Percentiles rank a stretch among this genome's conserved stretches.
phyloP scores from a whole-genome alignment of 2,329 filamentous ascomycete species.

The Zarea fungicola region DNA sequence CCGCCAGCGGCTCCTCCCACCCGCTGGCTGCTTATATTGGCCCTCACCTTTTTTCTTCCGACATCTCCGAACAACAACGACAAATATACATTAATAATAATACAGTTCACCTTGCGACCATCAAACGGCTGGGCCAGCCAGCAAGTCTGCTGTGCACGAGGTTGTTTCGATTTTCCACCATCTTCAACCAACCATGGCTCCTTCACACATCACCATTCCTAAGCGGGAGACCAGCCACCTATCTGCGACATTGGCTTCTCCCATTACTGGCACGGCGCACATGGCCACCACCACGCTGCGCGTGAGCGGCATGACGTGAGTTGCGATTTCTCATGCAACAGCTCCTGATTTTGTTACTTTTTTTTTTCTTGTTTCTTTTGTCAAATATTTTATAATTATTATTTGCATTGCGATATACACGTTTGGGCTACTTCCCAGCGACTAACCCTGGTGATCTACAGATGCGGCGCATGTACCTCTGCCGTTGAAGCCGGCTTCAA shows the following conservation, averaged over 20 bases:
- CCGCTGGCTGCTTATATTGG: not conserved
- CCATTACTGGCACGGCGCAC: slow-evolving; percentile 41
- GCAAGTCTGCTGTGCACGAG: slow-evolving; percentile 5
- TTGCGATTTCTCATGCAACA: slow-evolving; percentile 18
- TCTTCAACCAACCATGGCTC: slow-evolving; percentile 40
- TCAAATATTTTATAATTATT: too few species aligned
- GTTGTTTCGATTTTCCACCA: not conserved
- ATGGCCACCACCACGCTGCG: slow-evolving; percentile 89
- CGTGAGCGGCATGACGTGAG: slow-evolving; percentile 80
- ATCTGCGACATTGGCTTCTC: slow-evolving; percentile 14
- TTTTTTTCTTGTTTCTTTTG: too few species aligned
- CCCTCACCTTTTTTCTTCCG: not conserved
- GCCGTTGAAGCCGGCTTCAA: slow-evolving; percentile 92
- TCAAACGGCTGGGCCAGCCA: slow-evolving; percentile 5
- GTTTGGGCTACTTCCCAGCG: slow-evolving; percentile 18
- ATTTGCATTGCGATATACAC: too few species aligned
- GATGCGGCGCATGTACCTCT: slow-evolving; percentile 89
- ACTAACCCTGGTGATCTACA: slow-evolving; percentile 42
- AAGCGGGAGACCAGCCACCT: slow-evolving; percentile 29
- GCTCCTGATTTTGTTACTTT: not conserved
- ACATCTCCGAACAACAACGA: not conserved
- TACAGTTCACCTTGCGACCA: too few species aligned
- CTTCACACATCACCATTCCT: slow-evolving; percentile 44
- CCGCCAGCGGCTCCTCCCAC: not conserved
- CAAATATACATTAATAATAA: too few species aligned